Conservation (phyloP, 2,329 filamentous ascomycete genomes). For the Calcarisporium arbuscula region DNA sequence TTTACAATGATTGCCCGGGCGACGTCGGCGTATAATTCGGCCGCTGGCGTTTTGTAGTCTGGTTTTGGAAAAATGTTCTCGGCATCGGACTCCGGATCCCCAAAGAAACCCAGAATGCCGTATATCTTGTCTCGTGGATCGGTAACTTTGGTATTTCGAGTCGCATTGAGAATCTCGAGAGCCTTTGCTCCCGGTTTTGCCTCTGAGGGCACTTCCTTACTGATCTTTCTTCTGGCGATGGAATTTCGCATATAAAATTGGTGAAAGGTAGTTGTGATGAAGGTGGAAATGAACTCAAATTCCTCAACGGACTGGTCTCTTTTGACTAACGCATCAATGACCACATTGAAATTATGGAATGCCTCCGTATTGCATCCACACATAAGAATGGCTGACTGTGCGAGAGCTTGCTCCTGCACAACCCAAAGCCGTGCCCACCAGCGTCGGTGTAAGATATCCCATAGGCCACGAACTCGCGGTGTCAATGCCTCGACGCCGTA, state of each 20-base stretch:
- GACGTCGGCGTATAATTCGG: conserved; percentile 4
- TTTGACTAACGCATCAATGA: conserved; percentile 3
- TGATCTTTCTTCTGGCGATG: too few species aligned
- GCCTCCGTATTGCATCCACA: conserved; percentile 1
- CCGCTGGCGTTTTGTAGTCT: conserved; percentile 1
- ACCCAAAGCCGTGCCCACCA: conserved; percentile 4
- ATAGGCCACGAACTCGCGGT: conserved; percentile 2
- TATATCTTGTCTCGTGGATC: conserved; percentile 7
- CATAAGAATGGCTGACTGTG: neutral
- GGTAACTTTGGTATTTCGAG: conserved; percentile 1
- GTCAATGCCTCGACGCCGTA: conserved; percentile 2
- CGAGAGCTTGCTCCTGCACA: conserved; percentile 4
- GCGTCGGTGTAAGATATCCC: conserved; percentile 4
- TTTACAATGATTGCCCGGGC: conserved; percentile 3
- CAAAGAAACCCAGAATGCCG: conserved; percentile 6
- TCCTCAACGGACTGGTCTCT: conserved; percentile 1
- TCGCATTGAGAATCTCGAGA: conserved; percentile 2
- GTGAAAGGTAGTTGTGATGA: conserved; percentile 3
- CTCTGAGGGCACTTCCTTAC: too few species aligned
- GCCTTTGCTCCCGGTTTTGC: conserved; percentile 2
- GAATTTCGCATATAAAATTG: conserved; percentile 3
- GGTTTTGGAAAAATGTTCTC: conserved; percentile 5
- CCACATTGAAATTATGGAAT: conserved; percentile 4
- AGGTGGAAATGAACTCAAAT: conserved; percentile 1
- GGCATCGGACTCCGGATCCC: neutral